A percentile compares a stretch with the other conserved stretches of the same genome.
phyloP scores from a whole-genome alignment of 75 land plant species.

The Picea sitchensis region DNA sequence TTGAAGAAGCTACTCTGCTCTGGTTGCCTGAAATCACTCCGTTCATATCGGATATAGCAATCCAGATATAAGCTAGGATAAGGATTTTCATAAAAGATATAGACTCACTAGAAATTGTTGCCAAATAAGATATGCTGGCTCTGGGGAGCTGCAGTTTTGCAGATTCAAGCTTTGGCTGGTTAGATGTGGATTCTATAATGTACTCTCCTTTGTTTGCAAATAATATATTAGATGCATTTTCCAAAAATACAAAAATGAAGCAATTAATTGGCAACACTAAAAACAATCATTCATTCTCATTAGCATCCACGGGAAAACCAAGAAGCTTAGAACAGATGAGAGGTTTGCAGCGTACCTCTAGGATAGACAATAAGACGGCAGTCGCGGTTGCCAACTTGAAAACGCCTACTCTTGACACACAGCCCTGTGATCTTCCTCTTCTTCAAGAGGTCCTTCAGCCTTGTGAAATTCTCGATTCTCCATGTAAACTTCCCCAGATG shows the following conservation, averaged over 20 bases:
- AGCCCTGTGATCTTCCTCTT: constrained; percentile 97
- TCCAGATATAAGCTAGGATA: no score
- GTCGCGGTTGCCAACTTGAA: constrained; percentile 93
- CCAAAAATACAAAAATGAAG: background rate
- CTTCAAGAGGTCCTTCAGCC: constrained; percentile 90
- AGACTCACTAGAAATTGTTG: no score
- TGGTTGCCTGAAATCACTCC: no score
- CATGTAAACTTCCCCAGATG: constrained; percentile 90
- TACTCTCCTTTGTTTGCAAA: background rate
- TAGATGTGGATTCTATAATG: no score
- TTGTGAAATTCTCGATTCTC: constrained; percentile 93
- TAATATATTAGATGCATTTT: background rate
- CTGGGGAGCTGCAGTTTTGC: no score
- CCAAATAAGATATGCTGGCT: no score
- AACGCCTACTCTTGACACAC: constrained; percentile 92
- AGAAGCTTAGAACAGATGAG: background rate
- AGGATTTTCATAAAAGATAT: no score
- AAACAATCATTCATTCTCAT: background rate
- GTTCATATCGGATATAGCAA: no score
- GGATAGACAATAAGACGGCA: constrained; percentile 98
- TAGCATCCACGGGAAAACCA: background rate
- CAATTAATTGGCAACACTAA: background rate
- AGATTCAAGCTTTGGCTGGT: no score
- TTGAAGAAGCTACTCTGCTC: no score
- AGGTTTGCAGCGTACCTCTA: constrained; percentile 54